Conservation (phyloP, 2,329 filamentous ascomycete species). For the Neofusicoccum cordaticola region DNA sequence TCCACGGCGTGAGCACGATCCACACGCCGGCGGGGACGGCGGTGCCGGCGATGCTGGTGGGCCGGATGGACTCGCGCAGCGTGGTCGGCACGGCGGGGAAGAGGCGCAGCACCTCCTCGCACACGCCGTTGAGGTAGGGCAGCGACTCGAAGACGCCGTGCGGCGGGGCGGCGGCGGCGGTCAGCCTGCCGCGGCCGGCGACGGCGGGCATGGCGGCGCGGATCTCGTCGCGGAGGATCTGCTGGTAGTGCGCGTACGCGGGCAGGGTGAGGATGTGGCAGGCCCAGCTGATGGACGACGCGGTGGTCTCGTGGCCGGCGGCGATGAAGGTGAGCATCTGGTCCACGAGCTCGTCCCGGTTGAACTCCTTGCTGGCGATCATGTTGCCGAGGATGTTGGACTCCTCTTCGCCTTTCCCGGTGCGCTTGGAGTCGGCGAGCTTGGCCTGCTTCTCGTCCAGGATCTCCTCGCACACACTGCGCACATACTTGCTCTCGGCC, state of each 20-base stretch:
- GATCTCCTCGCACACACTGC: conserved; percentile 36
- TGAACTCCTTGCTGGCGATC: conserved; percentile 46
- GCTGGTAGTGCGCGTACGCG: conserved; percentile 59
- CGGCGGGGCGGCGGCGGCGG: conserved; percentile 14
- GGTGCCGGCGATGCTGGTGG: background rate
- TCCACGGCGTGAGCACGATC: conserved; percentile 29
- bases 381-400: conserved; percentile 42
- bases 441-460: conserved; percentile 43
- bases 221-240: conserved; percentile 61
- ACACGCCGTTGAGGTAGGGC: conserved; percentile 37
- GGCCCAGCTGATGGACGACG: conserved; percentile 67
- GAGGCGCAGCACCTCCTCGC: conserved; percentile 42
- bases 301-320: conserved; percentile 67
- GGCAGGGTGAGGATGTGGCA: conserved; percentile 64
- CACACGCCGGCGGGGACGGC: conserved; percentile 29
- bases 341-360: conserved; percentile 43
- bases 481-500: conserved; percentile 36
- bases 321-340: conserved; percentile 52
- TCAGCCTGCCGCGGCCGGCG: background rate
- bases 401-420: conserved; percentile 17
- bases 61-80: conserved; percentile 21
- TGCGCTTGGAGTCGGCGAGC: background rate
- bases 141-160: conserved; percentile 29
- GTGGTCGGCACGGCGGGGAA: conserved; percentile 38
- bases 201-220: conserved; percentile 31